Base-by-base conservation (phyloP, 139 green algal genomes). In the Auxenochlorella pyrenoidosa region DNA sequence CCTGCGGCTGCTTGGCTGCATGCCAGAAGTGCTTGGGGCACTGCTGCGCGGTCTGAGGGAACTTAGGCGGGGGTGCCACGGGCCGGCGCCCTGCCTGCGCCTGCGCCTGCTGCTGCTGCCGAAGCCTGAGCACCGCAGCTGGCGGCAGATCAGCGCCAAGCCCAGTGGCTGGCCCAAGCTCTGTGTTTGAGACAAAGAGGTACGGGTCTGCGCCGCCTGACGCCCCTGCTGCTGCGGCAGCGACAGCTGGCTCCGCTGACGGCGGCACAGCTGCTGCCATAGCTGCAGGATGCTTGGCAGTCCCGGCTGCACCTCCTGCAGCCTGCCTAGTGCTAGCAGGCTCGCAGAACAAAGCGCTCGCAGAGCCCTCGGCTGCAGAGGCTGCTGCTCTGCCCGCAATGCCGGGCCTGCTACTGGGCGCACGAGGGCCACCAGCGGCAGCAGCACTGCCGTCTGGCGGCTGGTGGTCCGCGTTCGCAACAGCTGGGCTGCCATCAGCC, bases 111-210 rank as follows among this genome's bases (percentile, higher is more conserved):
- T 41, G 75, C 44, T 60, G 13, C 26, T 12, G 26, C 72, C 54
- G 72, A 38, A 18, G 21, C 72, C 38, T 38, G 66, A 3, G 32
- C 16, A 34, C 34, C 36, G 68, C 68, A 13, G 73, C 73, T 5
- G 51, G 40, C 5, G n/a, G 28, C 73, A 79, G 73, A 0, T 43
- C 0, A 5, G 30, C 75, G 15, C 38, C 43, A 40, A 26, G 43
- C 22, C 30, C 75, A 21, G 75, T 6, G 18, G 19, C 36, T 47
- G 38, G 40, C 73, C 40, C 73, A 5, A 30, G 34, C 77, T 83
- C 77, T 36, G 77, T 83, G 51, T 47, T 71, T 19, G 77, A 71
- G 19, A 47, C 18, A n/a, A 83, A 83, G 13, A 36, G 32, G 77
- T 83, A 83, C 1, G 77, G 77, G 51, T 83, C 77, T 1, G 43